phyloP scores from a whole-genome alignment of 768 basidiomycete species.

The Grammothele lineata region DNA sequence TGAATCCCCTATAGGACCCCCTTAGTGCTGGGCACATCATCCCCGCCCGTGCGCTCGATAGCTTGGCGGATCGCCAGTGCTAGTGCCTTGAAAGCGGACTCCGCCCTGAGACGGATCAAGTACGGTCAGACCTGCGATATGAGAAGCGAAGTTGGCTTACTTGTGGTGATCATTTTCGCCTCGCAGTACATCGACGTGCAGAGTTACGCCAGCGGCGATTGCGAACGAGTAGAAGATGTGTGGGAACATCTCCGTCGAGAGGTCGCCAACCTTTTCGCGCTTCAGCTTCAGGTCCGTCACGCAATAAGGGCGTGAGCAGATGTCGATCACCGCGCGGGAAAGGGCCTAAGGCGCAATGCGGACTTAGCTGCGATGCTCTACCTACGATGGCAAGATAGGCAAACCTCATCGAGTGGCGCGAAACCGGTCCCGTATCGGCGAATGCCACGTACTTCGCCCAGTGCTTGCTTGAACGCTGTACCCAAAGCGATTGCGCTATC shows the following conservation, averaged over 20 bases:
- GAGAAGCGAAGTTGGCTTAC: slow-evolving; percentile 54
- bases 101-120: slow-evolving; percentile 54
- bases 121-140: neutral
- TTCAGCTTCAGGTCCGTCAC: slow-evolving; percentile 84
- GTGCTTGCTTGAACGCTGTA: slow-evolving; percentile 88
- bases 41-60: slow-evolving; percentile 83
- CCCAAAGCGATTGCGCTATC: slow-evolving; percentile 86
- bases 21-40: slow-evolving; percentile 95
- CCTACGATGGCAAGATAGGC: too few species aligned
- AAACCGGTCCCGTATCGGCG: slow-evolving; percentile 94
- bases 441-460: slow-evolving; percentile 94
- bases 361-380: too few species aligned
- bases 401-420: slow-evolving; percentile 94
- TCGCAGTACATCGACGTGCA: slow-evolving; percentile 91
- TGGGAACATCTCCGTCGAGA: slow-evolving; percentile 97
- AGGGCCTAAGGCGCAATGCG: slow-evolving; percentile 58
- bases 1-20: slow-evolving; percentile 62
- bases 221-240: slow-evolving; percentile 98
- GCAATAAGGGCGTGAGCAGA: slow-evolving; percentile 96
- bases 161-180: slow-evolving; percentile 98
- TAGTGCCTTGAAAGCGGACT: slow-evolving; percentile 97
- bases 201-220: slow-evolving; percentile 89
- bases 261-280: slow-evolving; percentile 90
- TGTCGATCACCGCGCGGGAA: slow-evolving; percentile 94
- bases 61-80: slow-evolving; percentile 94